Base-by-base conservation (phyloP, 768 basidiomycete species). In the Austroboletus festivus region DNA sequence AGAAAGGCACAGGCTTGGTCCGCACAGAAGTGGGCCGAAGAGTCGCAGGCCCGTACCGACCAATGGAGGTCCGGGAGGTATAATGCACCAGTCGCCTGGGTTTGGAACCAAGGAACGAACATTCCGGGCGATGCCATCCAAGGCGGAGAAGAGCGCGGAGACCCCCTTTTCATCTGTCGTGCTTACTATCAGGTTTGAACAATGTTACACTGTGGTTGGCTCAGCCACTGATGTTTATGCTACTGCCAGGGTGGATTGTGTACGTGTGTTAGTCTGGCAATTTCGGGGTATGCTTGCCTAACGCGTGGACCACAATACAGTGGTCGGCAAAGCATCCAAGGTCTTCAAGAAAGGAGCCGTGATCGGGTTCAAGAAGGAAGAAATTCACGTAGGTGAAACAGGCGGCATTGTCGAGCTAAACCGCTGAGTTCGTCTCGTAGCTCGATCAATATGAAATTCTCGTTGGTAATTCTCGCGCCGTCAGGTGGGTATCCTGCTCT, bases 361-460 rank as follows among this genome's bases (percentile, higher is more conserved):
- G 35, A 76, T 89, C 44, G 85, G 86, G 15, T 86, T 75, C 59
- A 71, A 67, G 39, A 69, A 79, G 53, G 69, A 82, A 4, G 84
- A 83, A 58, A 69, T 80, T 38, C 75, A 83, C 2, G 86, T 85
- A 64, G 38, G 69, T 58, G 15, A n/a, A 39, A 33, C 30, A 22
- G 24, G 13, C 16, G n/a, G 38, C 37, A 26, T 31, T 42, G 9
- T 21, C 15, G 26, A 30, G 24, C 19, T 5, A 9, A 39, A 15
- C 28, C 24, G 46, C 19, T n/a, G 42, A 46, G 24, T 39, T 12
- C 13, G n/a, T 20, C 12, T 45, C 38, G n/a, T 55, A 87, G 86
- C 33, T 82, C 28, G 76, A 73, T 23, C 73, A 71, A 28, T 89
- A 80, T 56, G 86, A 89, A 58, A 75, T 89, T 39, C 81, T 89